These are phyloP conservation scores for Fusarium cyanostomum DNA, from an alignment of 2,329 filamentous ascomycete genomes.

Conservation along the genomic window DNA sequence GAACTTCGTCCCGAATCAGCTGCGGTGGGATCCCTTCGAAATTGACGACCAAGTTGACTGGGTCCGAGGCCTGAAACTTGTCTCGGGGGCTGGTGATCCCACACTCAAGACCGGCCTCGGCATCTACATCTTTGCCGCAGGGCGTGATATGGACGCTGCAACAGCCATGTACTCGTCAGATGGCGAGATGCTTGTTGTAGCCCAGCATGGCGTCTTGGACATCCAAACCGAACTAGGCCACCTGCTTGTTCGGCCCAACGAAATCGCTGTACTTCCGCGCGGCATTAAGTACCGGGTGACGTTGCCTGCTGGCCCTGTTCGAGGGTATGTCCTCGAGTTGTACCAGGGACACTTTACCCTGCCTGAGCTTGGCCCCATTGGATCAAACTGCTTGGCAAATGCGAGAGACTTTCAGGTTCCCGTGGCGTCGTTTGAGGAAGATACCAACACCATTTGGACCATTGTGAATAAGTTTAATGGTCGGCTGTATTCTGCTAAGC, in stretches of 20 bases:
- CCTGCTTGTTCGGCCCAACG: constrained; percentile 78
- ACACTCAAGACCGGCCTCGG: constrained; percentile 82
- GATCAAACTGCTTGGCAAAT: constrained; percentile 77
- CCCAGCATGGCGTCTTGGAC: constrained; percentile 77
- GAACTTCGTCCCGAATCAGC: constrained; percentile 71
- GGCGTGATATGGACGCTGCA: constrained; percentile 75
- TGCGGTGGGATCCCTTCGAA: constrained; percentile 85
- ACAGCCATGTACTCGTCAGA: constrained; percentile 86
- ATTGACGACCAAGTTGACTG: constrained; percentile 69
- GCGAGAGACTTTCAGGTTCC: constrained; percentile 79
- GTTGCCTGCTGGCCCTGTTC: constrained; percentile 66
- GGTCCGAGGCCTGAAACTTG: constrained; percentile 68
- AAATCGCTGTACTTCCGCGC: constrained; percentile 79
- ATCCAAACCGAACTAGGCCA: constrained; percentile 80
- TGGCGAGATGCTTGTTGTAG: constrained; percentile 79
- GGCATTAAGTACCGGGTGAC: constrained; percentile 77
- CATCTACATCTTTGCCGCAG: constrained; percentile 82
- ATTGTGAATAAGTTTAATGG: constrained; percentile 73
- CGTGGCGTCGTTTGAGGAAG: constrained; percentile 74
- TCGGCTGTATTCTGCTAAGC: constrained; percentile 63
- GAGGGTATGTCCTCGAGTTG: constrained; percentile 79
- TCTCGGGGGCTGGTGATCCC: constrained; percentile 83
- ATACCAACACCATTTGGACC: constrained; percentile 56
- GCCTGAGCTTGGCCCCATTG: constrained; percentile 77
- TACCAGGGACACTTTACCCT: constrained; percentile 76